phyloP scores from a whole-genome alignment of 495 filamentous ascomycete species.

The Penicillium nucicola region DNA sequence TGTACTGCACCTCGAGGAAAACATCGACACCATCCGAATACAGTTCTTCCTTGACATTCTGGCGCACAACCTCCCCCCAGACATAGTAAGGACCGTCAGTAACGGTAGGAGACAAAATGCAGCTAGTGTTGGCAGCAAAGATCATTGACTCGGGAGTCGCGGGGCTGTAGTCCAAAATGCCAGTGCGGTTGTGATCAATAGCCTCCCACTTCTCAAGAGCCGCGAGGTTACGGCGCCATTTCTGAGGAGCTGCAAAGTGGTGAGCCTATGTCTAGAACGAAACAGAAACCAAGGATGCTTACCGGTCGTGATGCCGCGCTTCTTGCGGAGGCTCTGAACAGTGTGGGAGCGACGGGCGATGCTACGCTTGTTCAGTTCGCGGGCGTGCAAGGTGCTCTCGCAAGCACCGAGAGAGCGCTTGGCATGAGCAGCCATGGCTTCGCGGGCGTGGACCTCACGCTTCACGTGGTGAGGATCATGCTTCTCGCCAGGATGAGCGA shows the following conservation, averaged over 20 bases:
- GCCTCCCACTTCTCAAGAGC: slow-evolving; percentile 49
- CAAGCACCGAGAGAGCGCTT: slow-evolving; percentile 28
- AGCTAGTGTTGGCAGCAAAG: slow-evolving; percentile 53
- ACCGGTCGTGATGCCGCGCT: slow-evolving; percentile 48
- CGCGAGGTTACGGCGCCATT: slow-evolving; percentile 30
- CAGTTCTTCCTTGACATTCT: slow-evolving; percentile 40
- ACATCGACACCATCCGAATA: slow-evolving; percentile 44
- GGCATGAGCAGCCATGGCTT: slow-evolving; percentile 23
- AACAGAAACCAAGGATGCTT: slow-evolving; percentile 11
- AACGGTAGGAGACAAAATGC: slow-evolving; percentile 51
- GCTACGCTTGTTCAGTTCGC: slow-evolving; percentile 31
- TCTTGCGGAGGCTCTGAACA: slow-evolving; percentile 43
- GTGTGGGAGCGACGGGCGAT: slow-evolving; percentile 32
- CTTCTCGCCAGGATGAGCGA: slow-evolving; percentile 38
- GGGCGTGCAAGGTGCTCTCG: slow-evolving; percentile 22
- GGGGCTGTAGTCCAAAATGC: slow-evolving; percentile 18
- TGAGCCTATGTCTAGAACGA: not conserved
- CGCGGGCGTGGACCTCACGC: slow-evolving; percentile 29
- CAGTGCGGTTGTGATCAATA: slow-evolving; percentile 44
- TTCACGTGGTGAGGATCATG: slow-evolving; percentile 31
- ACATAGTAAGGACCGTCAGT: slow-evolving; percentile 56
- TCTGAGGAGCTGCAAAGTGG: slow-evolving; percentile 19
- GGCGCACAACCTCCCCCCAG: slow-evolving; percentile 44
- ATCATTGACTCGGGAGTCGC: slow-evolving; percentile 32
- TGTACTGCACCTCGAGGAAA: slow-evolving; percentile 47